Evolutionary conservation across 345 rosid species (phyloP).

Genomic region (Eucalyptus viminalis): DNA sequence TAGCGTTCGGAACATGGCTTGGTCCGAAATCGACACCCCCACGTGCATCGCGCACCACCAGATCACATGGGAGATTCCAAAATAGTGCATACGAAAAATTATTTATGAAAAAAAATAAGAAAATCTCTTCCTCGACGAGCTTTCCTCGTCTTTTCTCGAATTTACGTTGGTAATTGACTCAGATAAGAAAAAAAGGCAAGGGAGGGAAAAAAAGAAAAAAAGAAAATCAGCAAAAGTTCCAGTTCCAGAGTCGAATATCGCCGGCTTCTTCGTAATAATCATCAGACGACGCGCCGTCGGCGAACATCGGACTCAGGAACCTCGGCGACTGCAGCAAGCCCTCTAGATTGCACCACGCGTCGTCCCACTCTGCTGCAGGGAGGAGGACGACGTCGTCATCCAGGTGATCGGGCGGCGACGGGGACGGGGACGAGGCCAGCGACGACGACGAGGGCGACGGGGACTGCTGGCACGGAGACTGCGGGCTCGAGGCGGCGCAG

Average conservation of each 20-base stretch:
- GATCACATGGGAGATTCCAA: not conserved
- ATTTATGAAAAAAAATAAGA: not conserved
- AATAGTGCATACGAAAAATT: not conserved
- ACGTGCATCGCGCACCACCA: not conserved
- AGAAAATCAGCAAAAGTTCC: constrained; percentile 50
- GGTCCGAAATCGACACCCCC: not conserved
- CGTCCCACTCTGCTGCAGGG: not conserved
- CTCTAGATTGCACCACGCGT: constrained; percentile 31
- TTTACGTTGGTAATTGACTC: not conserved
- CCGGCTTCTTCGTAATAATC: constrained; percentile 42
- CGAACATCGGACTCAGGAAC: constrained; percentile 12
- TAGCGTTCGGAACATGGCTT: not conserved
- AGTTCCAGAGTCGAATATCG: constrained; percentile 73
- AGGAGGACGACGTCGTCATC: constrained; percentile 8
- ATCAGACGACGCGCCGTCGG: constrained; percentile 14
- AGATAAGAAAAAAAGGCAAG: not conserved
- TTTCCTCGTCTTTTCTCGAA: not conserved
- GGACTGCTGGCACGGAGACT: not conserved
- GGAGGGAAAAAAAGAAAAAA: not conserved
- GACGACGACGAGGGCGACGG: not conserved
- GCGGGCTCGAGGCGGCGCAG: constrained; percentile 35
- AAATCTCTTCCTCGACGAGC: not conserved
- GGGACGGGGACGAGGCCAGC: constrained; percentile 10
- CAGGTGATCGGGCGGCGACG: constrained; percentile 8
- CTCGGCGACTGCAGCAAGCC: constrained; percentile 28